A percentile compares a stretch with the other conserved stretches of the same genome.
These are phyloP conservation scores for Teratosphaeria nubilosa DNA, from an alignment of 2,329 filamentous ascomycete genomes.

Conservation along the genomic window DNA sequence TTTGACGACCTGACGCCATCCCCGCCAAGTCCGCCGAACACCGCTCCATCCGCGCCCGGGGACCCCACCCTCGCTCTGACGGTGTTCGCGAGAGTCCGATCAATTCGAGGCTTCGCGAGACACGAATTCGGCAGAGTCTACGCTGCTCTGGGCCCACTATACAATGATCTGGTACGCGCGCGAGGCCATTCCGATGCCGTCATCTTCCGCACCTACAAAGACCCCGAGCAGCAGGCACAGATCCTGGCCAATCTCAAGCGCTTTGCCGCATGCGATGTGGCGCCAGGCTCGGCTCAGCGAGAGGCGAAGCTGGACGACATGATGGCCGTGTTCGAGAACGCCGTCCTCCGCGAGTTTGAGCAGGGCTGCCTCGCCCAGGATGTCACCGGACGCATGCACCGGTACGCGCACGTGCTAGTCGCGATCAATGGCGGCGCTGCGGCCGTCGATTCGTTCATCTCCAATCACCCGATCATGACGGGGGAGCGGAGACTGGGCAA, in stretches of 20 bases:
- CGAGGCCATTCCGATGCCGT: conserved; percentile 68
- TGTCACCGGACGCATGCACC: conserved; percentile 76
- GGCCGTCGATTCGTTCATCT: conserved; percentile 69
- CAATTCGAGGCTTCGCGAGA: conserved; percentile 72
- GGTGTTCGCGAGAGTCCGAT: conserved; percentile 61
- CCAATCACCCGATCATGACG: conserved; percentile 75
- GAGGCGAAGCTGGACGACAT: conserved; percentile 61
- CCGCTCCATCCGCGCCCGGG: conserved; percentile 23
- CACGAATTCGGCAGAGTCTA: conserved; percentile 89
- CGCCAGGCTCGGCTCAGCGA: conserved; percentile 60
- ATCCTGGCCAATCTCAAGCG: conserved; percentile 72
- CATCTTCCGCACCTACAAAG: conserved; percentile 75
- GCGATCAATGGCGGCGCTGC: conserved; percentile 70
- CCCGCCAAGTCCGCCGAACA: conserved; percentile 5
- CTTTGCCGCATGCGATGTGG: conserved; percentile 74
- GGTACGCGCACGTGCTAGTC: conserved; percentile 78
- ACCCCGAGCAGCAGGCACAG: conserved; percentile 81
- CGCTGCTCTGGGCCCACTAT: conserved; percentile 78
- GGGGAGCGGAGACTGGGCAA: conserved; percentile 62
- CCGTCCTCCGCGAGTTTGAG: conserved; percentile 83
- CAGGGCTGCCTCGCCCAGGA: conserved; percentile 84
- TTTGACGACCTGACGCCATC: conserved; percentile 67
- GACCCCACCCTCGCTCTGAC: conserved; percentile 58
- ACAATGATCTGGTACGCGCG: conserved; percentile 66
- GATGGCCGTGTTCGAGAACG: conserved; percentile 77